Base-by-base conservation (phyloP, 805 yeast genomes). In the Limtongia smithiae region DNA sequence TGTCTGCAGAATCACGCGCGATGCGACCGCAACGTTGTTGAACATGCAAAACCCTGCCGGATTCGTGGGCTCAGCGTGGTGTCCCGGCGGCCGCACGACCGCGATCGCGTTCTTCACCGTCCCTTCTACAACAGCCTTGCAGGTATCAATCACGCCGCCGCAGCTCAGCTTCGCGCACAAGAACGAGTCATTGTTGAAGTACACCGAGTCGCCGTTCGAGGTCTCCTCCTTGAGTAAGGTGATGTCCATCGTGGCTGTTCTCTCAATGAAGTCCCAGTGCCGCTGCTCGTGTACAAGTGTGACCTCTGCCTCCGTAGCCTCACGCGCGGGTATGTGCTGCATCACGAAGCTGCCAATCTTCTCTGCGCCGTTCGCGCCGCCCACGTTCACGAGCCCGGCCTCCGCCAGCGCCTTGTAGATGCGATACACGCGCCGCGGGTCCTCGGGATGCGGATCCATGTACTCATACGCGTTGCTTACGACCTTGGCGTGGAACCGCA, bases 361-460 rank as follows among this genome's bases (percentile, higher is more conserved):
- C 44, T 82, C 85, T 5, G 77, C 68, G 5, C 83, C 90, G 2
- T 84, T 77, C 42, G 89, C 71, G 8, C 84, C 76, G 14, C 87
- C 83, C 64, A 91, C 97, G 32, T 72, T 77, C 48, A 93, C 83
- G 14, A 93, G 73, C 0, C 98, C 98, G 33, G 93, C 89, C 63
- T 93, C 97, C 0, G 96, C 97, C 37, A 93, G 75, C 36, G 85
- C 84, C 69, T 93, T 89, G 71, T 93, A 93, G 40, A 93, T 86
- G 48, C 97, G 77, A 68, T 90, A 93, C 32, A 91, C 90, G 59
- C 99, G 80, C 55, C 98, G 77, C 9, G 99, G 99, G 64, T 93
- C 98, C 66, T 93, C 99, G 3, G 99, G 99, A 65, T 93, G 99
- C 1, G 97, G 98, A 64, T 93, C 98, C 44, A 91, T 87, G 68